phyloP scores from a whole-genome alignment of 2,329 filamentous ascomycete species.

The Apiospora saccharicola region DNA sequence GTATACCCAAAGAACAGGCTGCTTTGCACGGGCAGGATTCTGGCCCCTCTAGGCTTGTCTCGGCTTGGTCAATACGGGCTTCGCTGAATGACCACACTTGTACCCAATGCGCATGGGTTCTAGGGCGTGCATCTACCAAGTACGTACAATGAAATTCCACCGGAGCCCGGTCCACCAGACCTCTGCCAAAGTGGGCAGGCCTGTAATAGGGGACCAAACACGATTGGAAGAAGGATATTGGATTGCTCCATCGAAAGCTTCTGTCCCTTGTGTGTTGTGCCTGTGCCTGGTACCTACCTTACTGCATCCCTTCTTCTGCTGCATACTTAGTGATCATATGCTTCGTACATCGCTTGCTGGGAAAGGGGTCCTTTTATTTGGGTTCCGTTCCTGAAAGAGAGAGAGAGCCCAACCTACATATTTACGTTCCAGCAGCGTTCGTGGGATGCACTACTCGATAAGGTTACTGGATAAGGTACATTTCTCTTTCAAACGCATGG shows the following conservation, averaged over 20 bases:
- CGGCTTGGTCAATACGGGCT: neutral
- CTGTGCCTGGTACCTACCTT: neutral
- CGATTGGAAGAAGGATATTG: constrained; percentile 6
- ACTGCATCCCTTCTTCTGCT: neutral
- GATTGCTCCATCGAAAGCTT: constrained; percentile 7
- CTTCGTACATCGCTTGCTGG: neutral
- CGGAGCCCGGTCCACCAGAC: neutral
- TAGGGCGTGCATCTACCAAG: neutral
- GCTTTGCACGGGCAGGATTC: neutral
- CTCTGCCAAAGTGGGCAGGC: constrained; percentile 1
- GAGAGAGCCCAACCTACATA: neutral
- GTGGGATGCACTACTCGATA: neutral
- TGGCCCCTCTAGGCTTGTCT: constrained; percentile 3
- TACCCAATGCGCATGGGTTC: neutral
- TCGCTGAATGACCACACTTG: neutral
- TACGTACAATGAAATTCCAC: neutral
- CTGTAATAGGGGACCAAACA: constrained; percentile 21
- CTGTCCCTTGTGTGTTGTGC: neutral
- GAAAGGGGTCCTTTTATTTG: constrained; percentile 1
- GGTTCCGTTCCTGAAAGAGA: neutral
- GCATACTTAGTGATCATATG: neutral
- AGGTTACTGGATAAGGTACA: constrained; percentile 10
- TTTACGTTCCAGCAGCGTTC: neutral
- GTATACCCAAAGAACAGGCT: neutral
- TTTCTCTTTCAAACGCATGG: neutral